Evolutionary conservation across 1,284 basidiomycete genomes (phyloP), one percentile per base, ranked within the genome.

Genomic region (Leucoagaricus sp.): DNA sequence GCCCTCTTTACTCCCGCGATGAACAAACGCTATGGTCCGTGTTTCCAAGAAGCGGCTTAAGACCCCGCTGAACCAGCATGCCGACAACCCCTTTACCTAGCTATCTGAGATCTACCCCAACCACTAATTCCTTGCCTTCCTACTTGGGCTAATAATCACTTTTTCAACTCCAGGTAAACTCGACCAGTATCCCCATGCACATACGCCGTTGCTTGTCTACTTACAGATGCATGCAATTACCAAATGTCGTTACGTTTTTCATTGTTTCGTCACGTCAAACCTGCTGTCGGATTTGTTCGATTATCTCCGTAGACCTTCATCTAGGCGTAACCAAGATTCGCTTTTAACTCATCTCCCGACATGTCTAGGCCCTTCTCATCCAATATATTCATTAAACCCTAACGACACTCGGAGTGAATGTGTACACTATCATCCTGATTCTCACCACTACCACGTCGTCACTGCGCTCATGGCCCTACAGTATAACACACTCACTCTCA

Each of bases 11-110:
- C 62, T 58, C 68, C 65, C 64, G 70, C 83, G 92, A 95, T 94
- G 92, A 93, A 58, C 77, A 70, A 60, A 72, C 74, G 89, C 91
- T 93, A 93, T 95, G 93, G 93, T 96, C 93, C 93, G 93, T 95
- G 94, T 96, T 96, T 94, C 93, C 87, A 91, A 96, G 93, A 89
- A 86, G 91, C 89, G 94, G 91, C 81, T 93, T 55, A 55, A 96
- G 93, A 96, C 92, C 92, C 85, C 94, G 89, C 90, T 88, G 84
- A 77, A 80, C 78, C 77, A 82, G 71, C 73, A 79, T 93, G 92
- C 89, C 80, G 92, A 94, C 66, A 91, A 71, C 17, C 49, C 65
- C 69, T 81, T 79, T 84, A 83, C 91, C 85, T 93, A 89, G 92
- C 89, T 73, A 71, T 87, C 94, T 96, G 94, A 96, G 72, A 64